phyloP scores from a whole-genome alignment of 129 eudicot genomes.

The Centella asiatica region DNA sequence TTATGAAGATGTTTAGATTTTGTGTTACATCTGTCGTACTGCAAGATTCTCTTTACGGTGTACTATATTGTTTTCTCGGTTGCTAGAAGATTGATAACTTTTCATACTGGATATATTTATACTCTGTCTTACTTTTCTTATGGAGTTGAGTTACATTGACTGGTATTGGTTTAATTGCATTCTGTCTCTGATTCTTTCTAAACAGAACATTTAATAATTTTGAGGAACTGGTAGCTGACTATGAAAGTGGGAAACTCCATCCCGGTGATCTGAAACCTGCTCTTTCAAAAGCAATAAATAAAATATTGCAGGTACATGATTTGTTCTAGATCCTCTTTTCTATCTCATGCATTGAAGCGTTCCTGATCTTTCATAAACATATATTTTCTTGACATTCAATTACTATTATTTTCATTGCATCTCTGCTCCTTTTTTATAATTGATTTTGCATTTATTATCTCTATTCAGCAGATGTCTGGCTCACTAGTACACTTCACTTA shows the following conservation, averaged over 20 bases:
- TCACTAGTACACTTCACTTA: too few relatives aligned
- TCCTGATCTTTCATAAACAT: background rate
- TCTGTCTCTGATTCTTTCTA: background rate
- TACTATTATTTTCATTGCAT: background rate
- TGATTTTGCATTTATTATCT: too few relatives aligned
- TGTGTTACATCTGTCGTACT: background rate
- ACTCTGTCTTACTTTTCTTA: background rate
- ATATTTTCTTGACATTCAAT: background rate
- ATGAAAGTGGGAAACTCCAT: slow-evolving; percentile 63
- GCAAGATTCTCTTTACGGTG: too few relatives aligned
- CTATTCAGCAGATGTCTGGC: background rate
- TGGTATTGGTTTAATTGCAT: too few relatives aligned
- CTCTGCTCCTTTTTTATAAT: background rate
- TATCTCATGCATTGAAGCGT: slow-evolving; percentile 3
- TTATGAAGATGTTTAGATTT: background rate
- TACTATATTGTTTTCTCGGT: background rate
- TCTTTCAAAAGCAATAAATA: slow-evolving; percentile 62
- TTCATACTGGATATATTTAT: background rate
- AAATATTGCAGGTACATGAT: slow-evolving; percentile 58
- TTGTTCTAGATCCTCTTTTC: background rate
- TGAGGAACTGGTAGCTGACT: slow-evolving; percentile 50
- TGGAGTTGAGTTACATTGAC: background rate
- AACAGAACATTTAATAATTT: slow-evolving; percentile 50
- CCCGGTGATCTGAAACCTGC: slow-evolving; percentile 90
- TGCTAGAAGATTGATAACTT: background rate